Percentiles rank a stretch among this genome's conserved stretches.
Conservation (phyloP, 768 basidiomycete genomes). For the Lyophyllum semitale region DNA sequence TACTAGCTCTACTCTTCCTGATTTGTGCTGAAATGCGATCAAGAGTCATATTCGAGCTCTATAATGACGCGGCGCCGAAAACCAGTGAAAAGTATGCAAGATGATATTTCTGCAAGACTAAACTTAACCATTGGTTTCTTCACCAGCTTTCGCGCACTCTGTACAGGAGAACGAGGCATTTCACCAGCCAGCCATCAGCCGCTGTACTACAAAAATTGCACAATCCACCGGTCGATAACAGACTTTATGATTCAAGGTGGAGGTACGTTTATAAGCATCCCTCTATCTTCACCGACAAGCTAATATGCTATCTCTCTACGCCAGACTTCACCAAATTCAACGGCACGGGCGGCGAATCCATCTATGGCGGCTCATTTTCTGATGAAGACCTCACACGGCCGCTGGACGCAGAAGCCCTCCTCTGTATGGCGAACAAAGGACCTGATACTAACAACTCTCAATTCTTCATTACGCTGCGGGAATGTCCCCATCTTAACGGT, state of each 20-base stretch:
- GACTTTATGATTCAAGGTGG: conserved; percentile 84
- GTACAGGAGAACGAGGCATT: conserved; percentile 83
- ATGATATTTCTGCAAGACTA: not conserved
- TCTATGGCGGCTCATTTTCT: conserved; percentile 72
- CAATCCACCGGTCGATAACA: conserved; percentile 77
- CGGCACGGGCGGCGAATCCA: conserved; percentile 80
- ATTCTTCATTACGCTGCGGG: conserved; percentile 82
- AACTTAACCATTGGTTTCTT: conserved; percentile 5
- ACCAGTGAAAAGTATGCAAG: conserved; percentile 74
- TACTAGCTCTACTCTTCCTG: not conserved
- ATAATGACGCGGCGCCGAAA: conserved; percentile 70
- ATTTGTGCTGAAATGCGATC: conserved; percentile 5
- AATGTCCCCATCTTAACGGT: conserved; percentile 76
- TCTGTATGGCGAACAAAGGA: conserved; percentile 91
- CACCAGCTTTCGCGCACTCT: conserved; percentile 78
- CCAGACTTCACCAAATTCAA: conserved; percentile 79
- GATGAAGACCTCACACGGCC: conserved; percentile 75
- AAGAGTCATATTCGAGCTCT: conserved; percentile 78
- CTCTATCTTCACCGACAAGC: not conserved
- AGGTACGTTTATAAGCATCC: conserved; percentile 41
- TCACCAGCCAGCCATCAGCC: conserved; percentile 63
- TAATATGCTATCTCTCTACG: not conserved
- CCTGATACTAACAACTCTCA: conserved; percentile 86
- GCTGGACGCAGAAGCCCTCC: conserved; percentile 69
- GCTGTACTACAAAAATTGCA: conserved; percentile 80